Base-by-base conservation (phyloP, 352 stramenopile species). In the Pythium volutum region DNA sequence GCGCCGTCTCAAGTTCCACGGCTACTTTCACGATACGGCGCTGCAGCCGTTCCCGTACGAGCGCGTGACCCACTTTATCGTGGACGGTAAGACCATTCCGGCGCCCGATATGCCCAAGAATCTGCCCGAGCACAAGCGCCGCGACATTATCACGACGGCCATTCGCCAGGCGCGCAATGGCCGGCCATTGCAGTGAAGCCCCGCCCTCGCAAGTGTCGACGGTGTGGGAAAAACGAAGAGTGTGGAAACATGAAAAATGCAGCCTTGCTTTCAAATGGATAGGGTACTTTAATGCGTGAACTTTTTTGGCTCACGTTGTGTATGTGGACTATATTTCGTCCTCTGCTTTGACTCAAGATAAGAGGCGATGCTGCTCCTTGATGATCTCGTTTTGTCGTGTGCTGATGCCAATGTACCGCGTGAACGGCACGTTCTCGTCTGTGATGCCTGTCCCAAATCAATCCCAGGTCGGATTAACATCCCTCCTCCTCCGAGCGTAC, bases 11-110 rank as follows among this genome's bases (percentile, higher is more conserved):
- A 79, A 82, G 59, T 80, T 84, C 52, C 73, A 62, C 3, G 85
- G 81, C 9, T 91, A 78, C 59, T 94, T 92, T 49, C 80, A 92
- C 72, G 85, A 94, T 50, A 61, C 71, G 10, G 77, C 67, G 27
- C 55, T 94, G 29, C 57, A 68, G 49, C 62, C 71, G 22, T 94
- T 94, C 66, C 85, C 85, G n/a, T 94, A 94, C 42, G 82, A 94
- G 33, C 80, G 81, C 38, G 85, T 91, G 27, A 92, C 85, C 51
- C 85, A 94, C 47, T 86, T 94, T 59, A 81, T 92, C n/a, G 81
- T 94, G 42, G 81, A 91, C 38, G 82, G 82, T 41, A 77, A 76
- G 31, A 88, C 80, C 38, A 81, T 89, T 47, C 78, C 70, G 23
- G 79, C 79, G 18, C 82, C 80, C 0, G 72, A 86, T 34, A 84